Base-by-base conservation (phyloP, 2,329 filamentous ascomycete species). In the Fusarium stilboides region DNA sequence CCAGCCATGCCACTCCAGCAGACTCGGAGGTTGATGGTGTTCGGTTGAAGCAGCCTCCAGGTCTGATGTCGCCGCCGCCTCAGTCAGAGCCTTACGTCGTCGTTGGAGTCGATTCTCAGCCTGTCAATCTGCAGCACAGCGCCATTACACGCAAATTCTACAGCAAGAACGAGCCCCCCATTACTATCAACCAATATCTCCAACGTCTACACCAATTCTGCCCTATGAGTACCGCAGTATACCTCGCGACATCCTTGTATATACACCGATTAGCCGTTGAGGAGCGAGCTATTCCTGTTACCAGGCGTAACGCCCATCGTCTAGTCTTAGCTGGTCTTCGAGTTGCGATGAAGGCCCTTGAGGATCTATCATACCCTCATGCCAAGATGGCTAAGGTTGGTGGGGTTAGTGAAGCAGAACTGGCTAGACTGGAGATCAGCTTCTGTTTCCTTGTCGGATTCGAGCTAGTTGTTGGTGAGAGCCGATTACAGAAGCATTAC, bases 71-170 rank as follows among this genome's bases (percentile, higher is more conserved):
- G 73, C 61, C 68, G 31, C 54, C 65, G 22, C 70, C 74, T 50
- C 75, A 76, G 20, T 75, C 75, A 17, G 80, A 84, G 63, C 88
- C 88, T 17, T 88, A 89, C 73, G 82, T 90, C 53, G 82, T 91
- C 45, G 85, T 91, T 57, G 88, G 90, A n/a, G 87, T 88, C 45
- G 88, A 93, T 77, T 90, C 89, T 31, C 90, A 94, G 72, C 90
- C 91, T 22, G 83, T 94, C 58, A 89, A 91, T 63, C 81, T 93
- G 34, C 94, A 98, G 77, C 92, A 96, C 76, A 90, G 90, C 66
- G 92, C 94, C 69, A 93, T 98, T 69, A 94, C 93, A 19, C 90
- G 94, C 71, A 96, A 96, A 75, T 99, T 99, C 81, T 97, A 96
- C 83, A 95, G 92, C 69, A 97, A 96, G 78, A 88, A 90, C 51